A percentile compares a stretch with the other conserved stretches of the same genome.
Conservation (phyloP, 352 stramenopile genomes). For the Globisporangium heterothallicum region DNA sequence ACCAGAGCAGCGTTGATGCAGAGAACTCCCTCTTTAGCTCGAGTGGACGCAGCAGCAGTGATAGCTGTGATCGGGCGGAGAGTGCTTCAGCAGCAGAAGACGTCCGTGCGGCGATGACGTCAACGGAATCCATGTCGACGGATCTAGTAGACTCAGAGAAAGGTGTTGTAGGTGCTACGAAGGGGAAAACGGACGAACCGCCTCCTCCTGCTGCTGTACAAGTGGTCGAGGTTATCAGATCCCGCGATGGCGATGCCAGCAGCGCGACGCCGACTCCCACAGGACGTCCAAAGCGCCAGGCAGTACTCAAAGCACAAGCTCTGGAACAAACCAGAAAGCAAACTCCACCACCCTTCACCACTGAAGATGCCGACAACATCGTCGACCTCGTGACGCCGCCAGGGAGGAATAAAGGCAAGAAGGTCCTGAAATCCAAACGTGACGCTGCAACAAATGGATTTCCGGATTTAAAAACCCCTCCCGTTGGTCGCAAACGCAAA, state of each 20-base stretch:
- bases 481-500: constrained; percentile 45
- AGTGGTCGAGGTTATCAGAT: neutral
- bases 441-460: neutral
- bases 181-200: too few species aligned
- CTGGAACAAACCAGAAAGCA: constrained; percentile 5
- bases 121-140: neutral
- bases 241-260: neutral
- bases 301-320: constrained; percentile 39
- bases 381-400: constrained; percentile 13
- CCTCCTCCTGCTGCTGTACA: neutral
- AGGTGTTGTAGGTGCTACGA: too few species aligned
- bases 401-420: constrained; percentile 1
- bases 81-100: neutral
- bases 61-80: neutral
- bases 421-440: neutral
- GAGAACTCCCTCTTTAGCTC: neutral
- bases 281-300: constrained; percentile 49
- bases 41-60: neutral
- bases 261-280: constrained; percentile 17
- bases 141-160: neutral
- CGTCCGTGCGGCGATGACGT: neutral
- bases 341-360: neutral
- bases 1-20: neutral
- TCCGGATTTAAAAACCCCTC: constrained; percentile 9
- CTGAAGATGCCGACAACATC: neutral